Percentiles rank a stretch among this genome's conserved stretches.
These are phyloP conservation scores for Stephanodiscus minutulus DNA, from an alignment of 108 stramenopile species.

Conservation along the genomic window DNA sequence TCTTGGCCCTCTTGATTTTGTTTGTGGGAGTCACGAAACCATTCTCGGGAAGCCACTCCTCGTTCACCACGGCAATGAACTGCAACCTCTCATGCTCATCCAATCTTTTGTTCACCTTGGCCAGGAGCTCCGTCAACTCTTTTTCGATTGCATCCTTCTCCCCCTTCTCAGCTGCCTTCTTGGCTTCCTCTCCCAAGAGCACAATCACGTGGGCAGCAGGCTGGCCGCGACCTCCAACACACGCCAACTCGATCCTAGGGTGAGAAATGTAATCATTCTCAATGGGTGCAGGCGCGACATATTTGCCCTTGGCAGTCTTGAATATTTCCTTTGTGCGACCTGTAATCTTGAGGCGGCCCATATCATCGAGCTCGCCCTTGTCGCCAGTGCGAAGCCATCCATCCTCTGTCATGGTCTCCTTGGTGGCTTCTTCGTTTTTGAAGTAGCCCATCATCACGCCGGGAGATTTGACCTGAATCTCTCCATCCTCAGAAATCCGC, in stretches of 20 bases:
- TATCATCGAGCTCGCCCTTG: conserved; percentile 75
- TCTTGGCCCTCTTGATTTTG: conserved; percentile 74
- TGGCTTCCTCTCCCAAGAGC: conserved; percentile 65
- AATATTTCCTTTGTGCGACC: conserved; percentile 88
- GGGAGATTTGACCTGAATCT: conserved; percentile 80
- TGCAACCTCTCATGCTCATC: conserved; percentile 69
- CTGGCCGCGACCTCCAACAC: conserved; percentile 67
- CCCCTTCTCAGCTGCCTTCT: conserved; percentile 39
- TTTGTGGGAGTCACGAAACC: conserved; percentile 83
- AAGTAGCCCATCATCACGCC: conserved; percentile 83
- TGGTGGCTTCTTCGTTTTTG: conserved; percentile 84
- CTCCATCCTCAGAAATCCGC: conserved; percentile 74
- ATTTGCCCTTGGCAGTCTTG: conserved; percentile 84
- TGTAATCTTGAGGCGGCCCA: conserved; percentile 84
- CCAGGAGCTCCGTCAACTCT: conserved; percentile 58
- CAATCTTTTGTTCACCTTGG: conserved; percentile 55
- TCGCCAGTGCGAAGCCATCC: conserved; percentile 91
- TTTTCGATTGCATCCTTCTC: conserved; percentile 53
- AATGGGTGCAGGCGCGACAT: conserved; percentile 81
- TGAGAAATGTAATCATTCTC: conserved; percentile 66
- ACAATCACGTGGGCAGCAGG: conserved; percentile 70
- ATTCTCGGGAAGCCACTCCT: conserved; percentile 83
- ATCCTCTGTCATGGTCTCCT: conserved; percentile 79
- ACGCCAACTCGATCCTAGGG: conserved; percentile 64
- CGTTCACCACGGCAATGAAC: conserved; percentile 76